These are phyloP conservation scores for Pochonia chlamydosporia DNA, from an alignment of 2,329 filamentous ascomycete species.

Conservation along the genomic window DNA sequence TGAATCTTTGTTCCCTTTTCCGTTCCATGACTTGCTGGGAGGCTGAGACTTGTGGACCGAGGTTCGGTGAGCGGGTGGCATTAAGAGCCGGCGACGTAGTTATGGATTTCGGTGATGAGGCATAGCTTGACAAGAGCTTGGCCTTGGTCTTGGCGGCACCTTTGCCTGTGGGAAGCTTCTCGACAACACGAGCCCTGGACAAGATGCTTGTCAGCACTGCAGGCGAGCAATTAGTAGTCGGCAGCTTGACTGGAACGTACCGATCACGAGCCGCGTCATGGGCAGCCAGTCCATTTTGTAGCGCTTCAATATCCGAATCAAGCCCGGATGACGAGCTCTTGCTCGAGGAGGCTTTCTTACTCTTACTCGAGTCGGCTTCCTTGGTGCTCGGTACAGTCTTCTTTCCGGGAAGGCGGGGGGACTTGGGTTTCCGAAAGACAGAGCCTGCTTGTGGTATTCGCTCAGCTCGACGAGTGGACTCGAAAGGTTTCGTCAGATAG, in stretches of 20 bases:
- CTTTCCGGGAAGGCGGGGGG: constrained; percentile 10
- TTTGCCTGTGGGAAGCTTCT: constrained; percentile 23
- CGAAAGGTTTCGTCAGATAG: constrained; percentile 47
- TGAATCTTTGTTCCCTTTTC: constrained; percentile 45
- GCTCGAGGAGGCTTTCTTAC: constrained; percentile 24
- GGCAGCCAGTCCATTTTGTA: constrained; percentile 37
- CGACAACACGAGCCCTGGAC: constrained; percentile 28
- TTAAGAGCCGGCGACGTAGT: constrained; percentile 53
- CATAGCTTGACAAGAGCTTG: constrained; percentile 35
- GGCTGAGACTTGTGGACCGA: constrained; percentile 42
- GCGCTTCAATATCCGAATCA: constrained; percentile 44
- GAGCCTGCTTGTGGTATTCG: constrained; percentile 46
- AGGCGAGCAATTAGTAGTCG: constrained; percentile 7
- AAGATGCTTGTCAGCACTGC: constrained; percentile 19
- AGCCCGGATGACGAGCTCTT: constrained; percentile 32
- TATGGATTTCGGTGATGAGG: constrained; percentile 31
- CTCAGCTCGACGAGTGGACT: constrained; percentile 39
- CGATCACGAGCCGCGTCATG: constrained; percentile 29
- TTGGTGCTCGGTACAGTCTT: constrained; percentile 25
- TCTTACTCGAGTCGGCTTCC: constrained; percentile 22
- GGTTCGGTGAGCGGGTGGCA: constrained; percentile 47
- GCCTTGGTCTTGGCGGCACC: constrained; percentile 27
- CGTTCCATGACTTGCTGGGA: constrained; percentile 47
- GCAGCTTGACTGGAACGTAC: constrained; percentile 18
- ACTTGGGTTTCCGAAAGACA: constrained; percentile 38